These are phyloP conservation scores for Neurospora sp. DNA, from an alignment of 495 filamentous ascomycete genomes.

Conservation along the genomic window DNA sequence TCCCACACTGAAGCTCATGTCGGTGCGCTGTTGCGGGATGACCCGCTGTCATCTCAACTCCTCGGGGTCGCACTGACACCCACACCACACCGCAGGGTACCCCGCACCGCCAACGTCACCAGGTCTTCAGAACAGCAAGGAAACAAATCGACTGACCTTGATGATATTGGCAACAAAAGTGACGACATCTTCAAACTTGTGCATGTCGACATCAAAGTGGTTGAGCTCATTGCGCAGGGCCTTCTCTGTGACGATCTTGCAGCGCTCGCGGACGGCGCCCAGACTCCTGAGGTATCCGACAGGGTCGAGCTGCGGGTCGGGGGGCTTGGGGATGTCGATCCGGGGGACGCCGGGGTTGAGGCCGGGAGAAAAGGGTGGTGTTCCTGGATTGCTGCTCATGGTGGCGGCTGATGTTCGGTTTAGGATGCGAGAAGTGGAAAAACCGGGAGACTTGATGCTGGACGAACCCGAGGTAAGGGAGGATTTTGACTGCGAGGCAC, in stretches of 20 bases:
- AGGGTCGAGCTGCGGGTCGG: slow-evolving; percentile 84
- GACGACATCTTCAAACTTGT: slow-evolving; percentile 78
- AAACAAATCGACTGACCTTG: slow-evolving; percentile 51
- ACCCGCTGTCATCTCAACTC: background rate
- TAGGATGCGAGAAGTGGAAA: slow-evolving; percentile 20
- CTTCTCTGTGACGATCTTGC: slow-evolving; percentile 59
- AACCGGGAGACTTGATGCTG: slow-evolving; percentile 23
- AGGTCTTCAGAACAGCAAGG: background rate
- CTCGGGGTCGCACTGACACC: slow-evolving; percentile 3
- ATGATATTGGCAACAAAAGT: slow-evolving; percentile 93
- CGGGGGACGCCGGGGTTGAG: slow-evolving; percentile 29
- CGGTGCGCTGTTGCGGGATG: background rate
- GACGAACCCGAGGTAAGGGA: slow-evolving; percentile 26
- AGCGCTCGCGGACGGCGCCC: slow-evolving; percentile 75
- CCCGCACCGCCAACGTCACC: background rate
- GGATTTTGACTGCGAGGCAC: slow-evolving; percentile 24
- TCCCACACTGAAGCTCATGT: background rate
- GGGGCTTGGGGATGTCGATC: slow-evolving; percentile 70
- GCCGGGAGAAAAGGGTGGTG: slow-evolving; percentile 33
- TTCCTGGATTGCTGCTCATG: slow-evolving; percentile 26
- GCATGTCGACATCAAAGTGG: slow-evolving; percentile 88
- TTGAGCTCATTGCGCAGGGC: slow-evolving; percentile 68
- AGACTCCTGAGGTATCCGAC: slow-evolving; percentile 89
- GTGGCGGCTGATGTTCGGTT: slow-evolving; percentile 29
- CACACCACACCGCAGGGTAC: background rate